Evolutionary conservation across 192 early-diverging fungal genomes (phyloP), one percentile per base, ranked within the genome.

Genomic region (Backusella westeae): DNA sequence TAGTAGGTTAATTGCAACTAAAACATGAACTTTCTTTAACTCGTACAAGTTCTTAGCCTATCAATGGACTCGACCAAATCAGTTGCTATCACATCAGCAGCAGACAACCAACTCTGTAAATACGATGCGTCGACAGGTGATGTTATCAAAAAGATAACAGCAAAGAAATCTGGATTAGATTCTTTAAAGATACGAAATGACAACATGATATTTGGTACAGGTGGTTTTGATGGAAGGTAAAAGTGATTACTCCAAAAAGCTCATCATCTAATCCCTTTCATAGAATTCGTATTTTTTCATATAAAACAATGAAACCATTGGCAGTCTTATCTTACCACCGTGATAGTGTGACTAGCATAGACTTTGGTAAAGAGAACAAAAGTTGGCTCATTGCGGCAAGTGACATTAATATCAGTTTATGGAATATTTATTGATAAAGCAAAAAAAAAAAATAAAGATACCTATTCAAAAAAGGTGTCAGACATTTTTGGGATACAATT

Each of bases 351-450:
- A 80, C 80, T 65, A 32, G 67, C 32, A 38, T 80, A 2, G 75
- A 39, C 23, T 78, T 80, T 63, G 70, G 63, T 36, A 23, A 32
- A 39, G 38, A 67, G 15, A 34, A 38, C 9, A 67, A 80, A 63
- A 63, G 56, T 69, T 79, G 76, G 49, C 67, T 78, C 29, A 36
- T 83, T 32, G 72, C 39, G 29, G 67, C 76, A n/a, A 73, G 72
- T 29, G 82, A 83, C 41, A 52, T 69, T n/a, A 72, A 79, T 34
- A 80, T 83, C 79, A 80, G 78, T 63, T 69, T 83, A 59, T 83
- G 82, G 82, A 21, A 42, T 17, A 73, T 82, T 34, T 82, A 78
- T 69, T 81, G 73, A 74, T 74, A 44, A 44, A 63, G 29, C 56
- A 29, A 63, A 12, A 59, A 59, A 26, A 12, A 49, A 49, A n/a